phyloP scores from a whole-genome alignment of 1,284 basidiomycete species.

The Dichomitus squalens region DNA sequence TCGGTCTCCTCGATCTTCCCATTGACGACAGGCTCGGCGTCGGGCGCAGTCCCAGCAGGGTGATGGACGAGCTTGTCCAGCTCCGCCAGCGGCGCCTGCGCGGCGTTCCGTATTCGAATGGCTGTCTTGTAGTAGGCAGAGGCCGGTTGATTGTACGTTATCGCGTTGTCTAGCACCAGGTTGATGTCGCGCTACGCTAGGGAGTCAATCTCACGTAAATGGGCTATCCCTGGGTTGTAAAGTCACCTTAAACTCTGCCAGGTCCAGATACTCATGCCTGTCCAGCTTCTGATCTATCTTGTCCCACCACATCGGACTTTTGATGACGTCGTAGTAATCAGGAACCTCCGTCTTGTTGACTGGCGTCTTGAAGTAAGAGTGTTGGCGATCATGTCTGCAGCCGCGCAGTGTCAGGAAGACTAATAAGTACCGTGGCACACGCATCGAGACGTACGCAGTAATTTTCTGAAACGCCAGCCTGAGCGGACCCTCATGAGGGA shows the following conservation, averaged over 20 bases:
- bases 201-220: neutral
- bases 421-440: neutral
- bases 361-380: slow-evolving; percentile 76
- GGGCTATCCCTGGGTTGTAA: neutral
- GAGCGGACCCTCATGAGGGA: slow-evolving; percentile 66
- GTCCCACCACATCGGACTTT: slow-evolving; percentile 89
- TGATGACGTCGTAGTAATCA: slow-evolving; percentile 90
- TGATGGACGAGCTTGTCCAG: slow-evolving; percentile 40
- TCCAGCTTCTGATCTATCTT: slow-evolving; percentile 82
- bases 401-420: slow-evolving; percentile 24
- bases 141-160: slow-evolving; percentile 82
- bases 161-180: slow-evolving; percentile 87
- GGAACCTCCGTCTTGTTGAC: slow-evolving; percentile 84
- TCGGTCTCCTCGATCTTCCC: slow-evolving; percentile 8
- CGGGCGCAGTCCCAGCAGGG: neutral
- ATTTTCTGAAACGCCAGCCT: slow-evolving; percentile 74
- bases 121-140: slow-evolving; percentile 79
- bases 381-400: slow-evolving; percentile 73
- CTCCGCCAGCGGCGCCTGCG: slow-evolving; percentile 61
- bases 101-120: slow-evolving; percentile 62
- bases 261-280: slow-evolving; percentile 75
- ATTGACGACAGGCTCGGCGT: slow-evolving; percentile 25
- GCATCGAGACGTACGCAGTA: slow-evolving; percentile 48
- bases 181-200: slow-evolving; percentile 71
- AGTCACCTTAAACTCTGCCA: slow-evolving; percentile 74